phyloP scores from a whole-genome alignment of 768 basidiomycete species.

The Amanita jacksonii region DNA sequence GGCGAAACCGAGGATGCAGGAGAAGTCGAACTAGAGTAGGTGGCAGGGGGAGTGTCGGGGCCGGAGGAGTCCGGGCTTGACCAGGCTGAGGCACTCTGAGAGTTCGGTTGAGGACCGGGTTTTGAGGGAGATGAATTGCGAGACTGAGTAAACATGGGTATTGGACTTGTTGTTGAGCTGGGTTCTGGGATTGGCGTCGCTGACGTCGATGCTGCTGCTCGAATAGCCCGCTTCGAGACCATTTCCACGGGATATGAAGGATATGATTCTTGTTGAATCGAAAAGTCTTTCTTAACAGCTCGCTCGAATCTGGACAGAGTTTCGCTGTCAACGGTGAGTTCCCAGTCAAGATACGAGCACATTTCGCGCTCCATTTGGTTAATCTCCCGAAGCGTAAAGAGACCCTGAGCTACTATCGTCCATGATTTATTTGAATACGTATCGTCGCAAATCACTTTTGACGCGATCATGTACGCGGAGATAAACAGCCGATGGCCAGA shows the following conservation, averaged over 20 bases:
- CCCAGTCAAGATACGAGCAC: constrained; percentile 90
- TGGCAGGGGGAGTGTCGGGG: constrained; percentile 48
- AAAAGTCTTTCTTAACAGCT: constrained; percentile 52
- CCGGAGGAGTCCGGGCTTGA: constrained; percentile 14
- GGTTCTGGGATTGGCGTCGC: constrained; percentile 34
- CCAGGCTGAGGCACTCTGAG: constrained; percentile 19
- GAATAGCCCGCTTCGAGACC: constrained; percentile 50
- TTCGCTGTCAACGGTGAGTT: constrained; percentile 61
- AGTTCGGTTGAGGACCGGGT: constrained; percentile 22
- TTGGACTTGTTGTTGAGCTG: constrained; percentile 34
- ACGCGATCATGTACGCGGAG: constrained; percentile 88
- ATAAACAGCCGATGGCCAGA: constrained; percentile 88
- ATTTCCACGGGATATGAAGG: constrained; percentile 55
- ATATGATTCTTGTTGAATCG: constrained; percentile 38
- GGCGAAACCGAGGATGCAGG: constrained; percentile 57
- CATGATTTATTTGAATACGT: constrained; percentile 92
- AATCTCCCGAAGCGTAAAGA: constrained; percentile 81
- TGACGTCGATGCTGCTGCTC: constrained; percentile 29
- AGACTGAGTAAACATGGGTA: constrained; percentile 35
- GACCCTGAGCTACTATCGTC: constrained; percentile 82
- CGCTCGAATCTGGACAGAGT: constrained; percentile 53
- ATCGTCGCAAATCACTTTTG: constrained; percentile 90
- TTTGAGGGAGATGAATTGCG: constrained; percentile 24
- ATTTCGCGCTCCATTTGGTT: constrained; percentile 98
- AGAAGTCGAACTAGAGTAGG: constrained; percentile 42